A percentile compares a stretch with the other conserved stretches of the same genome.
Evolutionary conservation across 805 yeast species (phyloP).

Genomic region (Nakazawaea peltata): DNA sequence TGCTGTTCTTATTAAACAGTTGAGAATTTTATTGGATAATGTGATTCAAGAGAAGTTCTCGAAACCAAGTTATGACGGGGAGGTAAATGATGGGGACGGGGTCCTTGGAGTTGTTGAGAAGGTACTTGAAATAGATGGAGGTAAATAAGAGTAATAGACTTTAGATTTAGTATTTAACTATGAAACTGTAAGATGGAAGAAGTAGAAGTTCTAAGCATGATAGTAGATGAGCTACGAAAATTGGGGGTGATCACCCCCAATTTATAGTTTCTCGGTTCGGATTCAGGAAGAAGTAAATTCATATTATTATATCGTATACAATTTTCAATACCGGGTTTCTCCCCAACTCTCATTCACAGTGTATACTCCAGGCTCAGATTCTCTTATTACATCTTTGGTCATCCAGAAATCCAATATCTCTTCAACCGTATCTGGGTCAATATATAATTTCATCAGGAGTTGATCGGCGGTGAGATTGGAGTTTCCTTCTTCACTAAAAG

Average conservation of each 20-base stretch:
- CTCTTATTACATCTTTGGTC: conserved; percentile 41
- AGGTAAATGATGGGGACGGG: conserved; percentile 22
- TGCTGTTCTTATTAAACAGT: conserved; percentile 72
- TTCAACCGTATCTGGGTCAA: conserved; percentile 10
- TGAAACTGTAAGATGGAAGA: too few species aligned
- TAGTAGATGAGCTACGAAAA: too few species aligned
- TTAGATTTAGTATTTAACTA: neutral
- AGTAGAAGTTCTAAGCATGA: too few species aligned
- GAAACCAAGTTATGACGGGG: conserved; percentile 29
- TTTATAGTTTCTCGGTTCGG: too few species aligned
- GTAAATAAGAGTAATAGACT: conserved; percentile 2
- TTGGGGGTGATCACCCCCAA: too few species aligned
- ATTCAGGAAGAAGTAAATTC: too few species aligned
- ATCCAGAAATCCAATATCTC: conserved; percentile 56
- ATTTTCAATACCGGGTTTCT: too few species aligned
- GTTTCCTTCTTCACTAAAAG: conserved; percentile 27
- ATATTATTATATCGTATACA: too few species aligned
- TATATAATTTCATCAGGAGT: conserved; percentile 1
- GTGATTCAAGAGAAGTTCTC: conserved; percentile 57
- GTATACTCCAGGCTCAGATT: conserved; percentile 27
- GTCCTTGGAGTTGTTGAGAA: conserved; percentile 33
- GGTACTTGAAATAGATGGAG: conserved; percentile 17
- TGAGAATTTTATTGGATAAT: conserved; percentile 58
- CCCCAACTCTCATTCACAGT: conserved; percentile 30
- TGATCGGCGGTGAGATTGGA: conserved; percentile 7